phyloP scores from a whole-genome alignment of 257 asterid genomes.

The Cordia subcordata region DNA sequence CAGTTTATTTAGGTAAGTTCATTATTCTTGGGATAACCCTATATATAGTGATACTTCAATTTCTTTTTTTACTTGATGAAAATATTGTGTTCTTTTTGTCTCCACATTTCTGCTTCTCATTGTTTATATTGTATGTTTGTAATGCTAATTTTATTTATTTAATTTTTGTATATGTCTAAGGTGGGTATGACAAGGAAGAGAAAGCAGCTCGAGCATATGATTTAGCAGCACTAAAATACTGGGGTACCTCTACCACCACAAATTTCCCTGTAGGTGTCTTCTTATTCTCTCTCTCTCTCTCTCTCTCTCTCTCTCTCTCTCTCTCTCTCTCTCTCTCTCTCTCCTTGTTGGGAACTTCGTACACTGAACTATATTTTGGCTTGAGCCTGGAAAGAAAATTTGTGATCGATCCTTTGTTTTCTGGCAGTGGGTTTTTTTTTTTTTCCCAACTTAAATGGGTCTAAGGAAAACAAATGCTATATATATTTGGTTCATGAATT shows the following conservation, averaged over 20 bases:
- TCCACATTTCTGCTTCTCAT: background rate
- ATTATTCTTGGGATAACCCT: background rate
- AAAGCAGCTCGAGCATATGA: conserved; percentile 92
- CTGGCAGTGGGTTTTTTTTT: no score
- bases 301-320: background rate
- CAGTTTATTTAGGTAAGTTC: conserved; percentile 82
- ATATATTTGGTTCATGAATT: no score
- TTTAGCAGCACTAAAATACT: conserved; percentile 87
- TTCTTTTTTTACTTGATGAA: background rate
- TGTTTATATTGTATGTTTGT: background rate
- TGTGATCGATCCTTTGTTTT: no score
- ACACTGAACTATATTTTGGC: background rate
- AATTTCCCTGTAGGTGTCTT: conserved; percentile 67
- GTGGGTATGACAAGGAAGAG: conserved; percentile 94
- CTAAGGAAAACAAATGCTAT: no score
- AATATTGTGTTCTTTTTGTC: background rate
- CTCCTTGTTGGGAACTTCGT: background rate
- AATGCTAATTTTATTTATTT: background rate
- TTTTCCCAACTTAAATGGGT: no score
- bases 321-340: background rate
- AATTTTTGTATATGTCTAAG: conserved; percentile 15
- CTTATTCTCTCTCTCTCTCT: background rate
- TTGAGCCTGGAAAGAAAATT: no score
- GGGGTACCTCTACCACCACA: conserved; percentile 92
- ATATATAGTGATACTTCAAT: no score